Evolutionary conservation across 495 filamentous ascomycete species (phyloP), one percentile per base, ranked within the genome.

Genomic region (Pyronema domesticum): DNA sequence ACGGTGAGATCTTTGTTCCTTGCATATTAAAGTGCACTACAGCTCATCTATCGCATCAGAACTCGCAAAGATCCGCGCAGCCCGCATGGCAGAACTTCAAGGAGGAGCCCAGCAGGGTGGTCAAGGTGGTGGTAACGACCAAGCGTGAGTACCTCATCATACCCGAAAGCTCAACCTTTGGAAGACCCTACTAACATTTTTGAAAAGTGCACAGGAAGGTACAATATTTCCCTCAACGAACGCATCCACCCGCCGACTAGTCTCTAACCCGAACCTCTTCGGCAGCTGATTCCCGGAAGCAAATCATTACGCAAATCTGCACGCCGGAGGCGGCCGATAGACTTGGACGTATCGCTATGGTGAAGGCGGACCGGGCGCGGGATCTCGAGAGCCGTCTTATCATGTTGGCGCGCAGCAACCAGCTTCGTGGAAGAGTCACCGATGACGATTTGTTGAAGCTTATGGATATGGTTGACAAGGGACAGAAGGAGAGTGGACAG

Each of bases 391-490:
- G 89, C 75, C 71, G 89, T 42, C 76, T 98, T 36, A 85, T 98
- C 68, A 86, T 82, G 81, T 76, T 98, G 50, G 89, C 89, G 33
- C 83, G 86, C 57, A 75, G 77, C 10, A 87, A 88, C 19, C 89
- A 95, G 72, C 71, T 98, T 37, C 80, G 86, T 14, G 70, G 76
- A 55, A 89, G 93, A 61, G 88, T 96, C 45, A 89, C 85, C 0
- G 91, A 98, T 69, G 81, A 82, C 47, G 88, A 96, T 69, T 73
- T 98, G 56, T 94, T 96, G 72, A 85, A 94, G 56, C 71, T 98
- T 39, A 67, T 98, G 59, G 82, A 78, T 51, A 86, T 86, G 13
- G 72, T 96, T 55, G 80, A 83, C 11, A 84, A 93, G 67, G 82
- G 75, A 51, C 65, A 67, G 69, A 78, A 66, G 64, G 66, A 61